phyloP scores from a whole-genome alignment of 257 asterid genomes.

The Parsonsia alboflavescens region DNA sequence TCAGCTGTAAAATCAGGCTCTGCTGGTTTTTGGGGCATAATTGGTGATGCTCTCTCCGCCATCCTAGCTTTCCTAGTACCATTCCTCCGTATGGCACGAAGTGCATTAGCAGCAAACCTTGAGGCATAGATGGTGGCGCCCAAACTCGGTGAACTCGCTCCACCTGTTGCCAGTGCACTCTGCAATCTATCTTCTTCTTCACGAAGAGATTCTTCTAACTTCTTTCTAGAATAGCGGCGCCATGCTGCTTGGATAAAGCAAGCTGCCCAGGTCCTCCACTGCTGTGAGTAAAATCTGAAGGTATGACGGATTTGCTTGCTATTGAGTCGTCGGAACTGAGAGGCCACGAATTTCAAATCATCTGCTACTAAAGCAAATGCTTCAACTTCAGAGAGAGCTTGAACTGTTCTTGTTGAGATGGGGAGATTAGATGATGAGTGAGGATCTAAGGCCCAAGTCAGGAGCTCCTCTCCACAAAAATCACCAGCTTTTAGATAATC shows the following conservation, averaged over 20 bases:
- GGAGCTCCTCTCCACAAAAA: conserved; percentile 97
- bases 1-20: conserved; percentile 88
- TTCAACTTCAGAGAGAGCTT: conserved; percentile 90
- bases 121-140: conserved; percentile 93
- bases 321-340: conserved; percentile 79
- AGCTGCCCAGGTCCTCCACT: conserved; percentile 99
- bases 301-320: conserved; percentile 93
- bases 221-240: conserved; percentile 72
- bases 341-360: conserved; percentile 87
- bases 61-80: conserved; percentile 53
- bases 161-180: conserved; percentile 64
- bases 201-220: conserved; percentile 69
- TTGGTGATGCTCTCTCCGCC: conserved; percentile 67
- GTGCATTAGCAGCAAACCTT: conserved; percentile 86
- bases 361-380: conserved; percentile 87
- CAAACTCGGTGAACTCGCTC: conserved; percentile 65
- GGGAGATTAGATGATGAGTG: conserved; percentile 80
- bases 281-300: conserved; percentile 86
- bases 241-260: conserved; percentile 93
- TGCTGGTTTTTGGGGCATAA: conserved; percentile 84
- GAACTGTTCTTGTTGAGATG: conserved; percentile 88
- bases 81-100: conserved; percentile 58
- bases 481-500: conserved; percentile 83
- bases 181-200: conserved; percentile 74
- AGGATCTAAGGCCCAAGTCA: conserved; percentile 97